Evolutionary conservation across 768 basidiomycete genomes (phyloP), one percentile per base, ranked within the genome.

Genomic region (Trametes cubensis): DNA sequence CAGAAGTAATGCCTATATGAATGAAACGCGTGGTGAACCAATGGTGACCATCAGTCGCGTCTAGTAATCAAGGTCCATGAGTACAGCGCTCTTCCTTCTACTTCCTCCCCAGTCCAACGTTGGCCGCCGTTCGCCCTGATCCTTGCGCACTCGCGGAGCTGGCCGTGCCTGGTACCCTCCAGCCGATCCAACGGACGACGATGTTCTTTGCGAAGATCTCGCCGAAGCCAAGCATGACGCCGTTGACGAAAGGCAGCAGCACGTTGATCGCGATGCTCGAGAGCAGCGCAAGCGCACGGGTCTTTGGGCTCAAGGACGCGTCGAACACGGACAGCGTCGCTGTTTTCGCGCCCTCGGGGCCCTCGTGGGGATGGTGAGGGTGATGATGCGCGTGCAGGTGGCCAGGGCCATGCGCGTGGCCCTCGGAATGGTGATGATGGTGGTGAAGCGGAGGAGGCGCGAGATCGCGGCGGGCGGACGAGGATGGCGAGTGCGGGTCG

Each of bases 221-320:
- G 42, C 94, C 94, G 71, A 95, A 95, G n/a, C 94, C 94, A 52
- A 95, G 85, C 94, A 96, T 96, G 60, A 96, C 90, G 20, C 94
- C 94, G 66, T 95, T 96, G 11, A 96, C 83, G 73, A 96, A 96
- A 0, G 94, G 94, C 42, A 96, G 80, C 0, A 90, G 71, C 63
- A 96, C 72, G 72, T 96, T 95, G 72, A 96, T 90, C 26, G 89
- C 89, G 64, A 94, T 72, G 23, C 89, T 85, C 17, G 90, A 87
- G 56, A 88, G 74, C 54, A 92, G 72, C 10, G 92, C 90, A 42
- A 82, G 84, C 48, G 84, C 69, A 54, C 92, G 86, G 34, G 90
- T 88, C 64, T 83, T 83, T 52, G 79, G 79, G 40, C 89, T 84
- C 50, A 94, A 78, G 30, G 84, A 78, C 23, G 80, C 71, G 74